Percentiles rank a stretch among this genome's conserved stretches.
phyloP scores from a whole-genome alignment of 108 stramenopile species.

The Cyclostephanos invisitatus region DNA sequence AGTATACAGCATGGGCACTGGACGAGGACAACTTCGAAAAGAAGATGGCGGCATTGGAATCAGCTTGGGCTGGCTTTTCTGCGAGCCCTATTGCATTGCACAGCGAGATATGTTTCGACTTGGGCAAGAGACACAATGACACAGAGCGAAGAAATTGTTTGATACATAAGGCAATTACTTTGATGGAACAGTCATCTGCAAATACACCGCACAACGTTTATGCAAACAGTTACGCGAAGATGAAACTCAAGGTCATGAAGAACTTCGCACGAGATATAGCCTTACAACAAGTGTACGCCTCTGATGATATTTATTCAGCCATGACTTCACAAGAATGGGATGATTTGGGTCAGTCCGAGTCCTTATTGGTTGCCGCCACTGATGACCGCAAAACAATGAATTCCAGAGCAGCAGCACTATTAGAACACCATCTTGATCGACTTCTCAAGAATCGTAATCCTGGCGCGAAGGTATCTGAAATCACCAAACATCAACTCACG shows the following conservation, averaged over 20 bases:
- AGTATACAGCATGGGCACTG: conserved; percentile 58
- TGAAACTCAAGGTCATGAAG: conserved; percentile 23
- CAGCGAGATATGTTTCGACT: conserved; percentile 34
- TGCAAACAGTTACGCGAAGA: conserved; percentile 34
- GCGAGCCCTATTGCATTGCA: conserved; percentile 33
- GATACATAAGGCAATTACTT: conserved; percentile 19
- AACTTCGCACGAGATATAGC: conserved; percentile 2
- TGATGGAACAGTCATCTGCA: conserved; percentile 28
- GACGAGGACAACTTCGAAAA: conserved; percentile 44
- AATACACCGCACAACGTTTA: conserved; percentile 9
- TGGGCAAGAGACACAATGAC: conserved; percentile 32
- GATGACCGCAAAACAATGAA: not conserved
- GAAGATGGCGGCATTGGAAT: conserved; percentile 17
- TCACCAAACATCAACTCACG: conserved; percentile 17
- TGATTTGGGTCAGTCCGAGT: not conserved
- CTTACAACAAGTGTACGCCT: not conserved
- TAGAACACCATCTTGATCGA: not conserved
- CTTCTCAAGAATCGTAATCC: conserved; percentile 1
- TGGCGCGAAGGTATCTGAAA: not conserved
- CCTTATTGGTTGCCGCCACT: not conserved
- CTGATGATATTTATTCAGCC: not conserved
- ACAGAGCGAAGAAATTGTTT: conserved; percentile 11
- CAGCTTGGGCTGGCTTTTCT: conserved; percentile 31
- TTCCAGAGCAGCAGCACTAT: not conserved
- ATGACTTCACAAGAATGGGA: not conserved